Conservation (phyloP, 2,329 filamentous ascomycete species). For the Helicocarpus griseus region DNA sequence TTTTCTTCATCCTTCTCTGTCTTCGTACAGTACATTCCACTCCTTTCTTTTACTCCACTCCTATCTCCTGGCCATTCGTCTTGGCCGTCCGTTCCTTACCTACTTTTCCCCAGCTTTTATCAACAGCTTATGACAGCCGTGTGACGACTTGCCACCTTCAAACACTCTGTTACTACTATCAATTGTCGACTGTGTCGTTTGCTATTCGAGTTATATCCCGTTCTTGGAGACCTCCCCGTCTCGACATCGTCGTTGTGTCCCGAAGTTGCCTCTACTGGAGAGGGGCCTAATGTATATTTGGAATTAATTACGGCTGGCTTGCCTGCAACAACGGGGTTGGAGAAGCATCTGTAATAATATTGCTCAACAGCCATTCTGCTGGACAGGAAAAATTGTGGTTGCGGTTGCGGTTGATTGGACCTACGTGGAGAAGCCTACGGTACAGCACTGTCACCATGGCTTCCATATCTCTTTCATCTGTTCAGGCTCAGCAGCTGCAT, state of each 20-base stretch:
- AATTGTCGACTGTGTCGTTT: not conserved
- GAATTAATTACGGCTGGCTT: not conserved
- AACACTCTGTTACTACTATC: not conserved
- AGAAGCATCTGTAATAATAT: not conserved
- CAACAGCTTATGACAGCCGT: conserved; percentile 3
- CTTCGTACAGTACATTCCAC: conserved; percentile 9
- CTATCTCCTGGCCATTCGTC: conserved; percentile 20
- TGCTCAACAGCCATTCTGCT: not conserved
- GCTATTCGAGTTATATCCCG: not conserved
- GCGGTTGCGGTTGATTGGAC: not conserved
- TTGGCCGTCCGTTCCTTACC: conserved; percentile 33
- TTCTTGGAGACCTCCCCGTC: not conserved
- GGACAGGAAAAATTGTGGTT: not conserved
- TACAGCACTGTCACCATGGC: conserved; percentile 7
- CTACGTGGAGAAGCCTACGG: conserved; percentile 7
- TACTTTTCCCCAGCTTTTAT: not conserved
- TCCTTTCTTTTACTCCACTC: conserved; percentile 7
- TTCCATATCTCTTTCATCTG: conserved; percentile 21
- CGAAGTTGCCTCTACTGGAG: conserved; percentile 5
- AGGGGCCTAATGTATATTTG: conserved; percentile 1
- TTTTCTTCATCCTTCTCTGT: conserved; percentile 8
- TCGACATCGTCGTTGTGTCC: conserved; percentile 6
- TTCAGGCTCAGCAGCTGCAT: conserved; percentile 18
- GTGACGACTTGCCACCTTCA: not conserved
- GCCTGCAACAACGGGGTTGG: not conserved